These are phyloP conservation scores for Penicillium roqueforti DNA, from an alignment of 495 filamentous ascomycete genomes.

Conservation along the genomic window DNA sequence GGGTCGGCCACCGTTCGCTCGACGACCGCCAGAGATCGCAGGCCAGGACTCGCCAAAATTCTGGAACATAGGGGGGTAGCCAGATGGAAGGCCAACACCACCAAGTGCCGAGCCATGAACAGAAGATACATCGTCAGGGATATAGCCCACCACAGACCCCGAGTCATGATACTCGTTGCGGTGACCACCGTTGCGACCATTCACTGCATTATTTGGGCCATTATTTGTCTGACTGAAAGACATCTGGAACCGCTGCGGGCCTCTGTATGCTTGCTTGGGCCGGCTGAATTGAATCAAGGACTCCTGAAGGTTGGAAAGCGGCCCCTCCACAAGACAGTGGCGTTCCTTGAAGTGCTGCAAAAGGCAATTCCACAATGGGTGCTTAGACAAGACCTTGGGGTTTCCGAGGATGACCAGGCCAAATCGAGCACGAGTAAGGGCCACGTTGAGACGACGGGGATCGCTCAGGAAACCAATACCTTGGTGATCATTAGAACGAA, in stretches of 20 bases:
- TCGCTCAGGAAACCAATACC: conserved; percentile 99
- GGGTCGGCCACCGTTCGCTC: conserved; percentile 56
- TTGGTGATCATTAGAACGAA: conserved; percentile 98
- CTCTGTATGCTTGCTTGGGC: conserved; percentile 87
- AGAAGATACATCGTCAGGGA: conserved; percentile 94
- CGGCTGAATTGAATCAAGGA: conserved; percentile 93
- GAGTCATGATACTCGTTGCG: conserved; percentile 77
- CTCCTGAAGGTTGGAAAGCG: conserved; percentile 91
- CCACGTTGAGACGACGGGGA: conserved; percentile 97
- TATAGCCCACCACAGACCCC: conserved; percentile 86
- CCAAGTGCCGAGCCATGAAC: conserved; percentile 90
- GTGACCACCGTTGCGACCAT: conserved; percentile 49
- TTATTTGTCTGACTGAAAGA: conserved; percentile 66
- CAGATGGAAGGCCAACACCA: conserved; percentile 71
- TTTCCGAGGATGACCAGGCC: conserved; percentile 96
- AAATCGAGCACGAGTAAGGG: conserved; percentile 93
- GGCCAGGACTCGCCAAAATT: conserved; percentile 92
- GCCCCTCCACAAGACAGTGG: conserved; percentile 93
- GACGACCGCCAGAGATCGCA: conserved; percentile 58
- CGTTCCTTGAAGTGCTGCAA: conserved; percentile 96
- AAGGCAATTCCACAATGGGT: conserved; percentile 96
- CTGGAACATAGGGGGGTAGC: conserved; percentile 93
- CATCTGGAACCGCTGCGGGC: conserved; percentile 84
- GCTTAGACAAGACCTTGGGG: conserved; percentile 95
- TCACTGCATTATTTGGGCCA: conserved; percentile 46